phyloP scores from a whole-genome alignment of 495 filamentous ascomycete species.

The Neurospora tetraspora region DNA sequence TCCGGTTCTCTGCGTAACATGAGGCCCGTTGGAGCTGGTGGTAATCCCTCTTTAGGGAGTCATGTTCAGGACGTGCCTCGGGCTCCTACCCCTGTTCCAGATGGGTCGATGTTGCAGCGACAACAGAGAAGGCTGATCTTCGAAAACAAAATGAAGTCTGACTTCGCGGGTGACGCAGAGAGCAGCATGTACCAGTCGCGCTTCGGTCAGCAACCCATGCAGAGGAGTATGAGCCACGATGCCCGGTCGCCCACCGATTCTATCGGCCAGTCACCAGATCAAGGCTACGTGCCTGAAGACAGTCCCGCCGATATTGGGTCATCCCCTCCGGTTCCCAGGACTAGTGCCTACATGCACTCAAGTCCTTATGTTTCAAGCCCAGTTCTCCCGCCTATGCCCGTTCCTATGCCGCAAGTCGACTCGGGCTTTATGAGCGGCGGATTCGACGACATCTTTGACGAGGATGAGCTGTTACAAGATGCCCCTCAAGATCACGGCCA shows the following conservation, averaged over 20 bases:
- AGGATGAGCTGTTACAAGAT: constrained; percentile 21
- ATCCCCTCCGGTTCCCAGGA: constrained; percentile 63
- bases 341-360: constrained; percentile 33
- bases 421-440: constrained; percentile 75
- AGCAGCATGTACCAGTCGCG: constrained; percentile 4
- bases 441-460: constrained; percentile 47
- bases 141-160: constrained; percentile 11
- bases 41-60: constrained; percentile 31
- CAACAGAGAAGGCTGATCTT: constrained; percentile 15
- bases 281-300: constrained; percentile 40
- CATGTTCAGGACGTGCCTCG: constrained; percentile 68
- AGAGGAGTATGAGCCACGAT: constrained; percentile 22
- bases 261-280: constrained; percentile 45
- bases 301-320: constrained; percentile 60
- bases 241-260: constrained; percentile 37
- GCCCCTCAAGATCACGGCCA: constrained; percentile 11
- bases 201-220: constrained; percentile 5
- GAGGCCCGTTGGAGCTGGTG: constrained; percentile 57
- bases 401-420: constrained; percentile 42
- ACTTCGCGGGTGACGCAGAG: constrained; percentile 14
- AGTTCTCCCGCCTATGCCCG: constrained; percentile 51
- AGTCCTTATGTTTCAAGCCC: constrained; percentile 62
- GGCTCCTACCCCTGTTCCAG: constrained; percentile 73
- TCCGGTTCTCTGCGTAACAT: constrained; percentile 80
- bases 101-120: constrained; percentile 14